A percentile compares a stretch with the other conserved stretches of the same genome.
Evolutionary conservation across 805 yeast species (phyloP).

Genomic region (Blastobotrys mokoenaii): DNA sequence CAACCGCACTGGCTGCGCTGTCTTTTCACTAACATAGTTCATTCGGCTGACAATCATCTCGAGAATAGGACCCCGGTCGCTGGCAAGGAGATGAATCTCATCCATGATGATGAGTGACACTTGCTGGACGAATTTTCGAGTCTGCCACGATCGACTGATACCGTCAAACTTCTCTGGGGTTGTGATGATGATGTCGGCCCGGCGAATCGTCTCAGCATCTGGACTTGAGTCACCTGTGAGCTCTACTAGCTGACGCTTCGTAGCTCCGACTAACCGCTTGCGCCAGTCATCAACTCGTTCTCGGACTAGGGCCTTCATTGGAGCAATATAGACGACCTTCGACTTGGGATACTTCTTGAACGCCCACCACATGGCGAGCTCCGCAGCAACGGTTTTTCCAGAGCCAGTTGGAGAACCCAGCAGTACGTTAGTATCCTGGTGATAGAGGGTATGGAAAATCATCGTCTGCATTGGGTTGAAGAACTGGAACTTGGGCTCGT

Average conservation of each 20-base stretch:
- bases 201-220: conserved; percentile 53
- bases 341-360: conserved; percentile 72
- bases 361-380: conserved; percentile 95
- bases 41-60: conserved; percentile 86
- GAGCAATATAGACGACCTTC: conserved; percentile 78
- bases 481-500: conserved; percentile 60
- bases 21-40: conserved; percentile 59
- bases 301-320: conserved; percentile 80
- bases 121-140: conserved; percentile 65
- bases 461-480: conserved; percentile 99
- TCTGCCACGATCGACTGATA: conserved; percentile 79
- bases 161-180: conserved; percentile 88
- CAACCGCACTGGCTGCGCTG: conserved; percentile 52
- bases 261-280: conserved; percentile 37
- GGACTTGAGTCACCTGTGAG: conserved; percentile 80
- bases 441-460: conserved; percentile 85
- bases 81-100: conserved; percentile 74
- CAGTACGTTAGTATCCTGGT: conserved; percentile 69
- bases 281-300: conserved; percentile 82
- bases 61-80: conserved; percentile 79
- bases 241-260: conserved; percentile 53
- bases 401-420: conserved; percentile 99
- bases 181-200: conserved; percentile 69
- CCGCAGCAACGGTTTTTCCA: conserved; percentile 96
- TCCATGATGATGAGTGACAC: conserved; percentile 76